A percentile compares a stretch with the other conserved stretches of the same genome.
phyloP scores from a whole-genome alignment of 169 alveolate genomes.

The Plasmodium vivax region DNA sequence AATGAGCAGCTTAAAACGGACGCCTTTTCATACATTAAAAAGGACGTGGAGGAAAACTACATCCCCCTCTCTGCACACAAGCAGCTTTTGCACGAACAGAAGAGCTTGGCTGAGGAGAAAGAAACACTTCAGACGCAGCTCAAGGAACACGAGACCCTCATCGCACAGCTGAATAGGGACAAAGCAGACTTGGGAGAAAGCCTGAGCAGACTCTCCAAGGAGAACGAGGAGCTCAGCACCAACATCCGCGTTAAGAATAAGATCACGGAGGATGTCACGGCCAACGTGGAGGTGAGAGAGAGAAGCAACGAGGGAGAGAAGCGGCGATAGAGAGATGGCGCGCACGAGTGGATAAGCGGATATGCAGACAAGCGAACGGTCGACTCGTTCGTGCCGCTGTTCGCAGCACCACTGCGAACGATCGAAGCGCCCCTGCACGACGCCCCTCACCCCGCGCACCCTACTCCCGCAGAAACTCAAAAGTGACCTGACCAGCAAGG shows the following conservation, averaged over 20 bases:
- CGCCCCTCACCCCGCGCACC: not conserved
- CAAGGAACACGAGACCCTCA: slow-evolving; percentile 9
- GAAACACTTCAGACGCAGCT: slow-evolving; percentile 27
- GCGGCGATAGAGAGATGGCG: not conserved
- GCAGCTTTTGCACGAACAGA: slow-evolving; percentile 28
- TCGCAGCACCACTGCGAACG: not conserved
- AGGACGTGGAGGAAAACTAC: slow-evolving; percentile 65
- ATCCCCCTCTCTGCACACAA: slow-evolving; percentile 37
- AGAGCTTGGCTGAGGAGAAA: slow-evolving; percentile 14
- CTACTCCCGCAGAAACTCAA: slow-evolving; percentile 20
- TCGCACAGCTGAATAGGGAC: slow-evolving; percentile 9
- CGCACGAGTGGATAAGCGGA: too few species aligned
- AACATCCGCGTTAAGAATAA: slow-evolving; percentile 46
- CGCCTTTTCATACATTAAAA: slow-evolving; percentile 41
- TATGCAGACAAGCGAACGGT: not conserved
- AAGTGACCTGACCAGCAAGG: slow-evolving; percentile 26
- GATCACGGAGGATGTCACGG: slow-evolving; percentile 44
- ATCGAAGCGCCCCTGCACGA: not conserved
- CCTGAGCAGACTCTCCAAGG: not conserved
- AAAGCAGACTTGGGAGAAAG: not conserved
- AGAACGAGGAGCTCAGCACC: slow-evolving; percentile 57
- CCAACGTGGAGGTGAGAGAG: slow-evolving; percentile 38
- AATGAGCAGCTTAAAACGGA: slow-evolving; percentile 41
- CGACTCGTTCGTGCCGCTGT: too few species aligned
- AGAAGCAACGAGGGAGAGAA: not conserved